phyloP scores from a whole-genome alignment of 164 flowering plant genomes.

The Cinnamomum chago region DNA sequence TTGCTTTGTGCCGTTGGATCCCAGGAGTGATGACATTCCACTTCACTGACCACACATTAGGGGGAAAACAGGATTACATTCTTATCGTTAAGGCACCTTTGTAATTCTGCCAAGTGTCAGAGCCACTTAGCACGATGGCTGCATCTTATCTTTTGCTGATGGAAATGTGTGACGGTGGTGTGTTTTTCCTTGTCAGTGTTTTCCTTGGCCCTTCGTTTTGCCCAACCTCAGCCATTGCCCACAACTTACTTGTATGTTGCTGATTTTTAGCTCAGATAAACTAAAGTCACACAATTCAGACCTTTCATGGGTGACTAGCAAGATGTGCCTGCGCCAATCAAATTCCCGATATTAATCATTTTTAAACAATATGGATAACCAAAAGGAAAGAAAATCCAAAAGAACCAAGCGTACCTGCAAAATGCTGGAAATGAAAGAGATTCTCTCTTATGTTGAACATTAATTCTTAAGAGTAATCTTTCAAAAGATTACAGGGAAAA shows the following conservation, averaged over 20 bases:
- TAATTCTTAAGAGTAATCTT: too few species aligned
- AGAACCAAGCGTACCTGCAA: too few species aligned
- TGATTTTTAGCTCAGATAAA: too few species aligned
- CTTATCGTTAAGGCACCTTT: slow-evolving; percentile 25
- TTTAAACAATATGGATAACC: too few species aligned
- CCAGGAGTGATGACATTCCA: slow-evolving; percentile 1
- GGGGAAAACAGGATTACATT: slow-evolving; percentile 3
- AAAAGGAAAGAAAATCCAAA: too few species aligned
- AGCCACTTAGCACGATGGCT: not conserved
- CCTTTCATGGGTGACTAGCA: too few species aligned
- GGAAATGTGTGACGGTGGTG: slow-evolving; percentile 7
- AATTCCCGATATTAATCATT: too few species aligned
- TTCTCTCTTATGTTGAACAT: too few species aligned
- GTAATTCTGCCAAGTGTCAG: slow-evolving; percentile 19
- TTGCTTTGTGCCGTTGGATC: slow-evolving; percentile 3
- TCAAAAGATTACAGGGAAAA: too few species aligned
- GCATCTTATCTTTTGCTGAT: slow-evolving; percentile 20
- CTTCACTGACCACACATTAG: slow-evolving; percentile 11
- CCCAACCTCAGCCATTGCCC: not conserved
- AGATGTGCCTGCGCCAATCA: too few species aligned
- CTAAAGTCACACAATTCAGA: too few species aligned
- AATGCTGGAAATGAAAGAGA: too few species aligned
- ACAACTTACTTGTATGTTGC: not conserved
- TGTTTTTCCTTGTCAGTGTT: not conserved
- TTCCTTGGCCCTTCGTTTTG: not conserved